phyloP scores from a whole-genome alignment of 2,329 filamentous ascomycete species.

The Diaporthe ampelina region DNA sequence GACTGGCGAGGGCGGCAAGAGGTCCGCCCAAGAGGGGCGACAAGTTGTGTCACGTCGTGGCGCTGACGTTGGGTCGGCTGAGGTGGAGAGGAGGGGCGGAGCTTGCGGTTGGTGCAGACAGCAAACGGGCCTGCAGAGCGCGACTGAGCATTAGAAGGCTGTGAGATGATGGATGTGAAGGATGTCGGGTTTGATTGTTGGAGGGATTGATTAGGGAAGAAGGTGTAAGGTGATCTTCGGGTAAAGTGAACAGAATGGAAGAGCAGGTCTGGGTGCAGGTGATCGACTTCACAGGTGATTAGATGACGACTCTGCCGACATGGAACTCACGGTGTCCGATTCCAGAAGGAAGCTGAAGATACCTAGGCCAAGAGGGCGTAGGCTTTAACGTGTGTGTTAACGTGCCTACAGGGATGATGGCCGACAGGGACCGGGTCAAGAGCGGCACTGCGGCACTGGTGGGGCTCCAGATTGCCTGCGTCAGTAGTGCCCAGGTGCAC shows the following conservation, averaged over 20 bases:
- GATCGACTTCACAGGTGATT: not conserved
- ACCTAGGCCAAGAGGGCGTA: not conserved
- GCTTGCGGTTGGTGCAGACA: constrained; percentile 13
- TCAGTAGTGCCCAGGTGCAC: not conserved
- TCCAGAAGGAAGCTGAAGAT: constrained; percentile 19
- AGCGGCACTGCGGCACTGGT: constrained; percentile 5
- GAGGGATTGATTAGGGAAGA: not conserved
- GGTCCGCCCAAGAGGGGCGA: constrained; percentile 7
- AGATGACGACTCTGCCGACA: not conserved
- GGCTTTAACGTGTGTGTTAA: not conserved
- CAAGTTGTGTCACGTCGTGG: not conserved
- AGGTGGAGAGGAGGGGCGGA: constrained; percentile 32
- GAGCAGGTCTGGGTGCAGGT: not conserved
- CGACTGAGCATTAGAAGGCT: constrained; percentile 8
- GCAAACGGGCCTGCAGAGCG: not conserved
- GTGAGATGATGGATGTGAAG: not conserved
- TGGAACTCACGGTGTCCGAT: constrained; percentile 7
- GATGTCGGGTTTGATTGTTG: not conserved
- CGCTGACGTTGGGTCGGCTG: constrained; percentile 27
- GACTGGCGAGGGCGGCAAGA: not conserved
- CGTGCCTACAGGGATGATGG: constrained; percentile 13
- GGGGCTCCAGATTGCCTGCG: not conserved
- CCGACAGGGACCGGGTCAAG: constrained; percentile 10
- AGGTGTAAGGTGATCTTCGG: not conserved
- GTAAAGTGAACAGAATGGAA: not conserved